A percentile compares a stretch with the other conserved stretches of the same genome.
These are phyloP conservation scores for Dryas integrifolia DNA, from an alignment of 331 rosid species.

Conservation along the genomic window DNA sequence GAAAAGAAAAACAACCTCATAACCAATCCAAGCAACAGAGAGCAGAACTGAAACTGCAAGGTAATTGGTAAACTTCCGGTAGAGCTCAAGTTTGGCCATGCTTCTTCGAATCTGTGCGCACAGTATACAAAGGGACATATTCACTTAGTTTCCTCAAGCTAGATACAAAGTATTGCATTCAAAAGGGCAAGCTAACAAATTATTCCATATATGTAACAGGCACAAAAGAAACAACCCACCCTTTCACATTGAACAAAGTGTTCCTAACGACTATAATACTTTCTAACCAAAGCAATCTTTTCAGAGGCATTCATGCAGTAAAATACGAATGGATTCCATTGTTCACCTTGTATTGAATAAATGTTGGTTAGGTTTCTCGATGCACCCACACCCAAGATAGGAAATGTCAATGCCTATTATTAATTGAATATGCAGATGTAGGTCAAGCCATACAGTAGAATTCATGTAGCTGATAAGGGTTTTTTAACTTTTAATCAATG, in stretches of 20 bases:
- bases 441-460: background rate
- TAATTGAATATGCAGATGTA: background rate
- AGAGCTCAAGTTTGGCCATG: conserved; percentile 70
- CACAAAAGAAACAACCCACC: no score
- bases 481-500: background rate
- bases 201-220: background rate
- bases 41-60: conserved; percentile 78
- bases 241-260: background rate
- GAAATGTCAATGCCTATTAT: background rate
- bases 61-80: conserved; percentile 77
- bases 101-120: conserved; percentile 58
- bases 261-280: background rate
- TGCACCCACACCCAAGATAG: background rate
- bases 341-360: background rate
- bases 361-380: background rate
- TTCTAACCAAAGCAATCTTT: background rate
- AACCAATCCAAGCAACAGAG: conserved; percentile 78
- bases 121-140: conserved; percentile 16
- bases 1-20: conserved; percentile 49
- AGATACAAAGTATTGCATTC: background rate
- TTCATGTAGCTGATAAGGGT: conserved; percentile 8
- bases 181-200: background rate
- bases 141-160: background rate
- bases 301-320: background rate
- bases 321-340: background rate